Evolutionary conservation across 306 rosid genomes (phyloP), one percentile per base, ranked within the genome.

Genomic region (cucumber (Cucumis sativus)): DNA sequence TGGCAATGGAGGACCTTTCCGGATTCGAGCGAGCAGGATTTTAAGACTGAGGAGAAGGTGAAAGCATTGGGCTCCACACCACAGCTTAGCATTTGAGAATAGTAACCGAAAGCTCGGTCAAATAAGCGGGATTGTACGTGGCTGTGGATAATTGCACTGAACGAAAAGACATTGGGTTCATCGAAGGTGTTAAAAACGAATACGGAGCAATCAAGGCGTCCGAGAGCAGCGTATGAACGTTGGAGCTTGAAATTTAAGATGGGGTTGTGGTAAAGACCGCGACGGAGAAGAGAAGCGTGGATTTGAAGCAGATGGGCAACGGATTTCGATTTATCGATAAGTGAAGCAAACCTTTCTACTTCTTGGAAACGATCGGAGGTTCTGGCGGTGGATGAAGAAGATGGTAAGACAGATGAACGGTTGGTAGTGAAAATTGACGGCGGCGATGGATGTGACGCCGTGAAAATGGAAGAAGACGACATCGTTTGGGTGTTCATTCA

Each of bases 161-260:
- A 93, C 80, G 83, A 67, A 86, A 82, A 91, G 33, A 93, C 87
- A 60, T 79, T 81, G 58, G 90, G 97, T 57, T 51, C 72, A 16
- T 64, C 84, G 80, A 89, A 84, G 45, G 59, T 80, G 61, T 84
- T 76, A 79, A 93, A 93, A 82, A 93, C 90, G 64, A 86, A 18
- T 6, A 87, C 87, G 56, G 96, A 84, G 86, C 85, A 84, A 84
- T 87, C 84, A 74, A 89, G 96, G 84, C 86, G 88, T 80, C 93
- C 88, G 10, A 82, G 51, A n/a, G 90, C 63, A 81, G 92, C 79
- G 89, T 91, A 93, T 35, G 96, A 85, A 57, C 96, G 98, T 80
- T 89, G 98, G 80, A 93, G 97, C 78, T 91, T 91, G 89, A 93
- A 93, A 84, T 87, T 88, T 43, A 93, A 69, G 80, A 89, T 81